Evolutionary conservation across 768 basidiomycete species (phyloP), one percentile per base, ranked within the genome.

Genomic region (Clitopilus passeckerianus): DNA sequence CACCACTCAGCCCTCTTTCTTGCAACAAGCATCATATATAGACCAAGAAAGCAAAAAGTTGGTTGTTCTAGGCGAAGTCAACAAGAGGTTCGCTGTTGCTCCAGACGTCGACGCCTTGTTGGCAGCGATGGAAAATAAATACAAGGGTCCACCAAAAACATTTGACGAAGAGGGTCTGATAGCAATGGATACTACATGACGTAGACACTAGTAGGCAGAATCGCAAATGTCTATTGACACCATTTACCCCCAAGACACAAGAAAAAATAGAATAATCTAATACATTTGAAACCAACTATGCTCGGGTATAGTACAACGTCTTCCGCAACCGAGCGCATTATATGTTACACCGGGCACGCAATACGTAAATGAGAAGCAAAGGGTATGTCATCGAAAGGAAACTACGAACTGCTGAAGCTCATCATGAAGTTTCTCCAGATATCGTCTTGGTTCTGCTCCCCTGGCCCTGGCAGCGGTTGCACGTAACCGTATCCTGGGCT

Each of bases 1-100:
- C 9, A 91, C 88, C 7, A 93, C 91, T 1, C 89, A 89, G 58
- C 86, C 93, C 1, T 90, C 92, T 0, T 96, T 96, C 71, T 80
- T 95, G 2, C 92, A 95, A 69, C 93, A 96, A 58, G 89, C 90
- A 6, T 87, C 91, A 18, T 80, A 87, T 64, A 67, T 96, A 27
- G 87, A 96, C 68, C 66, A 74, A 56, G 72, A 72, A 37, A 74
- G 77, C 18, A 89, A 88, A 65, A 77, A 76, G 23, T 72, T 93
- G 20, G 79, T 78, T 35, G 85, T 95, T 4, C 76, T 97, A 0
- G 95, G 94, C n/a, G 89, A 94, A 68, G 83, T 96, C 53, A 87
- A 88, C 75, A 89, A 88, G 70, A 85, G 89, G 59, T 96, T 93
- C 66, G 80, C 91, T 22, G 87, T 88, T 34, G 89, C 93, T 0